Evolutionary conservation across 345 rosid genomes (phyloP).

Genomic region (Aquilaria sinensis): DNA sequence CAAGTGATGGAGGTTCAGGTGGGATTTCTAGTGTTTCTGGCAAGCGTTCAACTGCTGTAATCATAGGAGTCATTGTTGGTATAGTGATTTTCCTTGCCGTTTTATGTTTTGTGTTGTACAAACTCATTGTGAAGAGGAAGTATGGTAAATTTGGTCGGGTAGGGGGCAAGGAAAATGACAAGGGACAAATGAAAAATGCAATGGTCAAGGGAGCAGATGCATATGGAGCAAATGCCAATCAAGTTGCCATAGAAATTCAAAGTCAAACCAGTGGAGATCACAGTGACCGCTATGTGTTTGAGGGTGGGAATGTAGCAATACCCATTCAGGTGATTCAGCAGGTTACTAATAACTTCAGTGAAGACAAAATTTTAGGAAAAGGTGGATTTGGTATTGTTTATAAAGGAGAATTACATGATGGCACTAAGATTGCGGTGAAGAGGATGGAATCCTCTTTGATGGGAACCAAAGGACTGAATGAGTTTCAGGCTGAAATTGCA

Average conservation of each 20-base stretch:
- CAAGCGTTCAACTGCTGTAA: constrained; percentile 31
- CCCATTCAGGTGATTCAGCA: constrained; percentile 63
- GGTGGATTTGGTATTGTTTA: constrained; percentile 94
- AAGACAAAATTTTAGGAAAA: constrained; percentile 60
- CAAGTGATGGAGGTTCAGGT: constrained; percentile 19
- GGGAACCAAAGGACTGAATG: constrained; percentile 69
- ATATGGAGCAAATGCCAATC: constrained; percentile 20
- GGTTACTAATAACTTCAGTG: constrained; percentile 68
- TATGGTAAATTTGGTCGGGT: constrained; percentile 32
- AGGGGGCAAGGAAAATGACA: constrained; percentile 33
- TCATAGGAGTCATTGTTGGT: constrained; percentile 41
- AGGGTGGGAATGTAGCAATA: constrained; percentile 57
- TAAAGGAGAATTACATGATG: constrained; percentile 78
- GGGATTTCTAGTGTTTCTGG: constrained; percentile 11
- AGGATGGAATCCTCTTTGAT: constrained; percentile 62
- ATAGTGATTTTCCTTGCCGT: constrained; percentile 37
- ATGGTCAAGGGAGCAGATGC: constrained; percentile 21
- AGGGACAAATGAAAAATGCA: constrained; percentile 34
- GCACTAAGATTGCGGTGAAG: constrained; percentile 79
- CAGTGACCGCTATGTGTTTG: constrained; percentile 42
- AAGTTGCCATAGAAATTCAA: constrained; percentile 31
- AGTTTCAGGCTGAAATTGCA: constrained; percentile 83
- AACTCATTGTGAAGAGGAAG: constrained; percentile 33
- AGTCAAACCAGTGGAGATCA: constrained; percentile 59
- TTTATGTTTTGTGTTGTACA: constrained; percentile 41